phyloP scores from a whole-genome alignment of 2,329 filamentous ascomycete species.

The Blastomyces gilchristii region DNA sequence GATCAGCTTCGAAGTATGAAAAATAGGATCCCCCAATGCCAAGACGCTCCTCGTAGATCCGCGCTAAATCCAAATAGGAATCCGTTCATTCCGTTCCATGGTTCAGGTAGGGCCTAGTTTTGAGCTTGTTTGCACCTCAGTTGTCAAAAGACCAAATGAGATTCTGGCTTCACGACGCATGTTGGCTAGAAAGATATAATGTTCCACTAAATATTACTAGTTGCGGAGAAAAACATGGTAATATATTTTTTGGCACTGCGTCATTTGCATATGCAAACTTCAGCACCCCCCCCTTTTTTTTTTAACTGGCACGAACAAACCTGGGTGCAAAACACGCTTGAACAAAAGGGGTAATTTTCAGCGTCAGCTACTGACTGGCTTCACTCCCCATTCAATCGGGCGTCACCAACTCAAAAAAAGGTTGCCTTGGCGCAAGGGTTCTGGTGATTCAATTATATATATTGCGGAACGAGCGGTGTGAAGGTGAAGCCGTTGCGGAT shows the following conservation, averaged over 20 bases:
- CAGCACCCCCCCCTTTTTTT: not conserved
- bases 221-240: not conserved
- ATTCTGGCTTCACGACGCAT: not conserved
- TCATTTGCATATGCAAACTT: not conserved
- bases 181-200: not conserved
- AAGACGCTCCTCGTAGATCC: not conserved
- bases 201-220: not conserved
- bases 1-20: not conserved
- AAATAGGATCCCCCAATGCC: not conserved
- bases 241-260: not conserved
- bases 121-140: constrained; percentile 2
- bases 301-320: not conserved
- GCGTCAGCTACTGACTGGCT: not conserved
- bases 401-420: not conserved
- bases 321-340: not conserved
- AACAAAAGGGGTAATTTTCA: not conserved
- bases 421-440: not conserved
- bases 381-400: not conserved
- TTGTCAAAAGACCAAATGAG: not conserved
- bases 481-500: not conserved
- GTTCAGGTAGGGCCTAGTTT: not conserved
- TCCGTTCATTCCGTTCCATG: not conserved
- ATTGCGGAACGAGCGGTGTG: not conserved
- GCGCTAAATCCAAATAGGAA: not conserved
- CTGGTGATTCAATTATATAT: not conserved